Percentiles rank a stretch among this genome's conserved stretches.
phyloP scores from a whole-genome alignment of 768 basidiomycete genomes.

The Hirschioporus abietinus region DNA sequence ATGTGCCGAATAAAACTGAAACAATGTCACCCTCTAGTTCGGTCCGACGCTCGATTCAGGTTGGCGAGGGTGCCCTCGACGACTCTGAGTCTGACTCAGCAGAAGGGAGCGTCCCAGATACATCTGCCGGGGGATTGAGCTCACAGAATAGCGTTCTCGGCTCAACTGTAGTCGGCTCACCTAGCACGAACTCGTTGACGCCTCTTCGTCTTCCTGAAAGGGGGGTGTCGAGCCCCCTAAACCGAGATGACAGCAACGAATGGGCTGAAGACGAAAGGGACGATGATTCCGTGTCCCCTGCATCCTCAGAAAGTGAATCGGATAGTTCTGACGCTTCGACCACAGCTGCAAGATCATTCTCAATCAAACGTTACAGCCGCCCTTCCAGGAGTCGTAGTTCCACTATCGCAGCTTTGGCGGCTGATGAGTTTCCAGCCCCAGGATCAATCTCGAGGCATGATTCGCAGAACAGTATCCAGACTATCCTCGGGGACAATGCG shows the following conservation, averaged over 20 bases:
- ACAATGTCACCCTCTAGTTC: not conserved
- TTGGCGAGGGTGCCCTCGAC: constrained; percentile 73
- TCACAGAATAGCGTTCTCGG: not conserved
- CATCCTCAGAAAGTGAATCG: constrained; percentile 61
- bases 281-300: constrained; percentile 48
- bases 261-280: constrained; percentile 39
- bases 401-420: constrained; percentile 58
- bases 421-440: constrained; percentile 24
- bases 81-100: constrained; percentile 59
- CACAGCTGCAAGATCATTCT: not conserved
- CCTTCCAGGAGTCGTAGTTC: constrained; percentile 42
- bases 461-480: constrained; percentile 66
- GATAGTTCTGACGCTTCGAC: constrained; percentile 25
- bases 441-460: constrained; percentile 36
- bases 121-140: not conserved
- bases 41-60: constrained; percentile 38
- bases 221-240: not conserved
- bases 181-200: not conserved
- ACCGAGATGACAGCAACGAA: constrained; percentile 21
- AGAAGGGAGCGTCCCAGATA: constrained; percentile 23
- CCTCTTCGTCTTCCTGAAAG: not conserved
- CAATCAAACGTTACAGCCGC: not conserved
- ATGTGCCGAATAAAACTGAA: not conserved
- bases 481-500: constrained; percentile 56
- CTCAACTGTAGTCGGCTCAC: not conserved